Conservation (phyloP, 2,329 filamentous ascomycete species). For the Curvularia sp. region DNA sequence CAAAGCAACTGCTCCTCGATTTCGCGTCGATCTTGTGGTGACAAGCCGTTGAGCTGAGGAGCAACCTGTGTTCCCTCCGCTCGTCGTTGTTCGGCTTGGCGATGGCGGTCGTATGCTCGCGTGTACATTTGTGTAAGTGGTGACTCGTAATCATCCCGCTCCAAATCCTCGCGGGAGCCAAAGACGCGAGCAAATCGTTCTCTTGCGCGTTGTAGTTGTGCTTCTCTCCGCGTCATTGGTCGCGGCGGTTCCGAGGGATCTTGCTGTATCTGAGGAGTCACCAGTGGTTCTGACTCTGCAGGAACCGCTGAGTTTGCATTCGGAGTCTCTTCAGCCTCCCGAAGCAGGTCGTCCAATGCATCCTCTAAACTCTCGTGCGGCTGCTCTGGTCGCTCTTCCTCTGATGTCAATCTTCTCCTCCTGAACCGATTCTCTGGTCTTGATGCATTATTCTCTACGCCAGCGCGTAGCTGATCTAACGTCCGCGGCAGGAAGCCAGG, state of each 20-base stretch:
- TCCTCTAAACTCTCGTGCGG: constrained; percentile 45
- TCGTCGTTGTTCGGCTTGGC: constrained; percentile 50
- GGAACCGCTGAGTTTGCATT: constrained; percentile 14
- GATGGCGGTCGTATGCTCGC: constrained; percentile 53
- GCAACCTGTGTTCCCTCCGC: constrained; percentile 31
- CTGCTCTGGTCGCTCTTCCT: constrained; percentile 31
- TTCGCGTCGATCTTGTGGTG: constrained; percentile 36
- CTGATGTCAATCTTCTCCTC: constrained; percentile 31
- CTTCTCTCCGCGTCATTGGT: constrained; percentile 26
- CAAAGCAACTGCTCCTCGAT: constrained; percentile 44
- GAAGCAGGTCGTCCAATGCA: constrained; percentile 44
- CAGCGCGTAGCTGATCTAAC: constrained; percentile 52
- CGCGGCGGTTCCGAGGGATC: constrained; percentile 17
- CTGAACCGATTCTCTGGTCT: constrained; percentile 41
- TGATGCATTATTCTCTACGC: constrained; percentile 38
- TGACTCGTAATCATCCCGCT: constrained; percentile 57
- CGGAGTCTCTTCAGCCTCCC: constrained; percentile 33
- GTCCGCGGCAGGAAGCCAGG: constrained; percentile 57
- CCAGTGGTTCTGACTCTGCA: constrained; percentile 3
- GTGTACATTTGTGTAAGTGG: constrained; percentile 58
- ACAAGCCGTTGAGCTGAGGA: constrained; percentile 30
- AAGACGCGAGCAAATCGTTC: constrained; percentile 51
- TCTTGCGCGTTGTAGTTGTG: constrained; percentile 31
- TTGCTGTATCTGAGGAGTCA: constrained; percentile 12
- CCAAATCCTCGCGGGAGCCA: constrained; percentile 56